Base-by-base conservation (phyloP, 495 filamentous ascomycete genomes). In the Penicillium simplicissimum region DNA sequence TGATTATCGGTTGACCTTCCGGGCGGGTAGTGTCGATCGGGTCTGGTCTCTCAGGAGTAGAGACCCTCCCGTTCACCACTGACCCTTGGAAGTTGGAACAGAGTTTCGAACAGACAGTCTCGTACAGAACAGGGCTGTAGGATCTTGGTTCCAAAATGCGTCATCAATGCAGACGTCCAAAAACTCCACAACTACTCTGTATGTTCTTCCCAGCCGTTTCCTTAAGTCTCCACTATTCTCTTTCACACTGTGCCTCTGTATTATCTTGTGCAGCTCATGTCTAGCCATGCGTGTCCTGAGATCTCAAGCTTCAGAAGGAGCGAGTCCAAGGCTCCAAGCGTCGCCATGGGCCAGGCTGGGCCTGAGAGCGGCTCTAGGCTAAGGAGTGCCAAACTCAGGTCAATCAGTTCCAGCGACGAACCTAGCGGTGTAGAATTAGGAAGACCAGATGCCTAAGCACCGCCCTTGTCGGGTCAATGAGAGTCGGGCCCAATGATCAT, bases 21-120 rank as follows among this genome's bases (percentile, higher is more conserved):
- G 8, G 42, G 17, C 48, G 48, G 48, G 48, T 52, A 52, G 25
- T 17, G 48, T 52, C 48, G 48, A 52, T 52, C 48, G 48, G 42
- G 42, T 11, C 42, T 45, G 42, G 23, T 45, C 42, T 8, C 21
- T 21, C 19, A 19, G 42, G 42, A n/a, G n/a, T n/a, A n/a, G n/a
- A n/a, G n/a, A 45, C 8, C 28, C 28, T 31, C 28, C 28, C 1
- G 28, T 31, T 31, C 28, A 5, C 6, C 42, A 45, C 17, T 23
- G 19, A 43, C 40, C 19, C 40, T n/a, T n/a, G n/a, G n/a, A n/a
- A n/a, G n/a, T 43, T 8, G 40, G 40, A 10, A 15, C 38, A 42
- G 17, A 42, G 15, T 17, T 42, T 42, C 38, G 17, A 17, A 14
- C 15, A 14, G 15, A n/a, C 37, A 40, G 25, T 4, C 4, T 28